Evolutionary conservation across 1,284 basidiomycete genomes (phyloP), one percentile per base, ranked within the genome.

Genomic region (Sphagnurus paluster): DNA sequence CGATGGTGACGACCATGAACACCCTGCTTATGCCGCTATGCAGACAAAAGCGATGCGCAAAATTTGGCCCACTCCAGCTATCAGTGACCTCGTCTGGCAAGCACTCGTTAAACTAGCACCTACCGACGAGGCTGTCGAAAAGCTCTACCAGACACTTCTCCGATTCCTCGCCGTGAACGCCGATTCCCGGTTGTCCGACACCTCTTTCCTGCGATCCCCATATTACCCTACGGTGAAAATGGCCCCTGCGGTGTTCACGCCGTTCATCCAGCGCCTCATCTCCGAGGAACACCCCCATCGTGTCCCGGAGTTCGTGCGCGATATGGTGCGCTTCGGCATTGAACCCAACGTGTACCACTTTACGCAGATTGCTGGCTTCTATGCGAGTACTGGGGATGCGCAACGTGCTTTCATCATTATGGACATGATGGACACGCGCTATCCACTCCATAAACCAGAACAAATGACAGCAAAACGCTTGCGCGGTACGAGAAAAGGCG

Each of bases 281-380:
- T 42, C 39, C 9, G 38, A 46, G 2, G 41, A 48, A 4, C 61
- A 63, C 13, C 44, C 59, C 4, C 26, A 50, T 13, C 56, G 57
- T 3, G 70, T 66, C 2, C 49, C 59, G 2, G 44, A 53, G 21
- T 58, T 74, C 9, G 39, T 76, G 28, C 48, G 53, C n/a, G 69
- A 74, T 32, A 72, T 76, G 65, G 23, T 65, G 4, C 39, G 56
- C 16, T 45, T 66, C 5, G 64, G 64, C 4, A 41, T 74, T 17
- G 42, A 49, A 5, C 73, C 74, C 0, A 61, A 54, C 6, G 56
- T 70, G 1, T 62, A 69, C 41, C 67, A 72, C 41, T 71, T 66
- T 37, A 73, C 72, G 1, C 67, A 72, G 36, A 45, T 76, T 13
- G 70, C 63, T 0, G 63, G 67, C 5, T 56, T 48, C 28, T 73